Evolutionary conservation across 768 basidiomycete species (phyloP).

Genomic region (Lactifluus piperatus): DNA sequence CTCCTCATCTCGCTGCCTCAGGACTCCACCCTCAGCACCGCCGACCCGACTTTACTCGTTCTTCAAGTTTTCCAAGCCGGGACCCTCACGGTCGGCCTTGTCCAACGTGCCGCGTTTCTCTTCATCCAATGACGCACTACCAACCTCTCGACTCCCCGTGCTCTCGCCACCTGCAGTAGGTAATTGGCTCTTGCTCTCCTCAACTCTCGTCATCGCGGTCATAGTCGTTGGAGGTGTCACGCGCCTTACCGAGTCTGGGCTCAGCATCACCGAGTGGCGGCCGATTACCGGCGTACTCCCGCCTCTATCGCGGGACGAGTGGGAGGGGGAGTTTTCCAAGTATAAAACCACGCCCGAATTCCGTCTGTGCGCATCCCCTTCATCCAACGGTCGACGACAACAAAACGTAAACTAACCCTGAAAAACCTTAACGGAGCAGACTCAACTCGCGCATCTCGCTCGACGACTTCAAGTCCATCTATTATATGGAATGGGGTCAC

Average conservation of each 20-base stretch:
- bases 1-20: background rate
- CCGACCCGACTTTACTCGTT: background rate
- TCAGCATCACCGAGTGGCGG: constrained; percentile 97
- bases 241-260: constrained; percentile 91
- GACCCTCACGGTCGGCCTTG: constrained; percentile 6
- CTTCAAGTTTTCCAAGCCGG: background rate
- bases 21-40: too few species aligned
- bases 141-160: constrained; percentile 35
- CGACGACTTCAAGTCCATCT: constrained; percentile 91
- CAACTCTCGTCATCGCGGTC: constrained; percentile 81
- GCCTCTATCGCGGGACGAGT: constrained; percentile 65
- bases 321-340: constrained; percentile 87
- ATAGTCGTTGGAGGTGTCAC: constrained; percentile 96
- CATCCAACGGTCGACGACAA: too few species aligned
- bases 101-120: constrained; percentile 31
- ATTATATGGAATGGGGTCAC: constrained; percentile 98
- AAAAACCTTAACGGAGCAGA: constrained; percentile 38
- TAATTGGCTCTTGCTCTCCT: constrained; percentile 79
- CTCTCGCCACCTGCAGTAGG: constrained; percentile 65
- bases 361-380: constrained; percentile 58
- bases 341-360: constrained; percentile 95
- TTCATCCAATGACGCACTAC: constrained; percentile 28
- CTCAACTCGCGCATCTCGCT: constrained; percentile 83
- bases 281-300: constrained; percentile 87
- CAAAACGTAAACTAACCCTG: too few species aligned